phyloP scores from a whole-genome alignment of 148 eudicot genomes.

The Diospyros lotus region DNA sequence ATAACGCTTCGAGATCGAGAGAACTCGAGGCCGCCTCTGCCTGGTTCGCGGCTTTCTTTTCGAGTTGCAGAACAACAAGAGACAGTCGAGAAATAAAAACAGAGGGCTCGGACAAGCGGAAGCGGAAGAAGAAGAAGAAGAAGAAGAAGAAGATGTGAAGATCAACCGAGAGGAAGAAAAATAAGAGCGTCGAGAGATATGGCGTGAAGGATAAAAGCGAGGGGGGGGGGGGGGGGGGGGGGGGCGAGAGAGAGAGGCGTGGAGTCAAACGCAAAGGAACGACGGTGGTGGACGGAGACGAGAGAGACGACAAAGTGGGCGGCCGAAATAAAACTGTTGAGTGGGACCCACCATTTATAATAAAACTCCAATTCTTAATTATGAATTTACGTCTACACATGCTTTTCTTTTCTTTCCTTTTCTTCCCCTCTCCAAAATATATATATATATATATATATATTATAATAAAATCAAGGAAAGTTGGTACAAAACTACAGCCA shows the following conservation, averaged over 20 bases:
- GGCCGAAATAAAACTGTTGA: constrained; percentile 35
- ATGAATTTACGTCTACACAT: neutral
- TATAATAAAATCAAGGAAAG: neutral
- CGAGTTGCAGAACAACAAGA: constrained; percentile 21
- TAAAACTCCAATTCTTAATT: constrained; percentile 5
- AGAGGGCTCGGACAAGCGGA: constrained; percentile 16
- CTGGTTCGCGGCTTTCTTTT: constrained; percentile 11
- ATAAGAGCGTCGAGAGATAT: neutral
- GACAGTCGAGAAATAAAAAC: constrained; percentile 20
- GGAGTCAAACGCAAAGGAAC: constrained; percentile 24
- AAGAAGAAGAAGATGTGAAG: constrained; percentile 6
- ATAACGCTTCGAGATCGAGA: constrained; percentile 5
- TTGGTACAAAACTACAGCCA: neutral
- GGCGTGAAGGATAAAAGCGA: constrained; percentile 3
- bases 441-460: neutral
- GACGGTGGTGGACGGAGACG: constrained; percentile 26
- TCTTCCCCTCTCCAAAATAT: neutral
- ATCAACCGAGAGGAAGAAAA: neutral
- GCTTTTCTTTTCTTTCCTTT: neutral
- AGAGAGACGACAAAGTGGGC: constrained; percentile 41
- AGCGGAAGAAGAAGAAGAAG: constrained; percentile 10
- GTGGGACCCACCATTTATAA: constrained; percentile 16
- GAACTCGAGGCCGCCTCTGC: neutral
- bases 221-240: neutral
- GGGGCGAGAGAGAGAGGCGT: constrained; percentile 17